Percentiles rank a stretch among this genome's conserved stretches.
Evolutionary conservation across 2,329 filamentous ascomycete species (phyloP).

Genomic region (Tolypocladium paradoxum): DNA sequence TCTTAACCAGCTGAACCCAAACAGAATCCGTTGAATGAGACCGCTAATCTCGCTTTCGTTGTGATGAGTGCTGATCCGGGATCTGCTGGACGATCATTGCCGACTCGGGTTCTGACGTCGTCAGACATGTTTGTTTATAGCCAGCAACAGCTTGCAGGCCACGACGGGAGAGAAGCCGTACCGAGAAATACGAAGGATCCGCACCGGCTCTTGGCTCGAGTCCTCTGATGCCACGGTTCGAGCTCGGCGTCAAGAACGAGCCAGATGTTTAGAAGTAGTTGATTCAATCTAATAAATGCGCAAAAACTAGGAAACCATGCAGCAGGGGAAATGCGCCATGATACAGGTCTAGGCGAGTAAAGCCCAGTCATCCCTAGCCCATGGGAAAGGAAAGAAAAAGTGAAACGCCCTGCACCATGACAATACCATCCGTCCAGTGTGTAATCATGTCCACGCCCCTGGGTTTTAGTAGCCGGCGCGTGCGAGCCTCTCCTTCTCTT

Average conservation of each 20-base stretch:
- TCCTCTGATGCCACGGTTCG: background rate
- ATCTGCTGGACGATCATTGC: too few relatives aligned
- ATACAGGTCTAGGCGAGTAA: background rate
- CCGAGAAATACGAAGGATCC: too few relatives aligned
- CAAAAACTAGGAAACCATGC: background rate
- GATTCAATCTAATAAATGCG: background rate
- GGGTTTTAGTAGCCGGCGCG: background rate
- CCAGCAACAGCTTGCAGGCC: too few relatives aligned
- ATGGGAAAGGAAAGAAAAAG: background rate
- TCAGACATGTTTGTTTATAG: too few relatives aligned
- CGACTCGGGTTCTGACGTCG: too few relatives aligned
- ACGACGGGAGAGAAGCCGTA: too few relatives aligned
- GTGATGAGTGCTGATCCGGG: too few relatives aligned
- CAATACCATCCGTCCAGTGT: background rate
- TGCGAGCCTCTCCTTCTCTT: conserved; percentile 17
- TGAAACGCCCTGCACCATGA: background rate
- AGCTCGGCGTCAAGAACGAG: background rate
- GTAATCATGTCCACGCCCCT: background rate
- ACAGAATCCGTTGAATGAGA: too few relatives aligned
- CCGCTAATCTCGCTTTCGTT: too few relatives aligned
- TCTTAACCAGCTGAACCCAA: too few relatives aligned
- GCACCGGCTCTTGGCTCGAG: too few relatives aligned
- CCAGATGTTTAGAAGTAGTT: background rate
- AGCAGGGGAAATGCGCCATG: background rate
- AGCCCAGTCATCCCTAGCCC: background rate